These are phyloP conservation scores for Oryza longistaminata DNA, from an alignment of 176 grass and related monocot genomes.

Conservation along the genomic window DNA sequence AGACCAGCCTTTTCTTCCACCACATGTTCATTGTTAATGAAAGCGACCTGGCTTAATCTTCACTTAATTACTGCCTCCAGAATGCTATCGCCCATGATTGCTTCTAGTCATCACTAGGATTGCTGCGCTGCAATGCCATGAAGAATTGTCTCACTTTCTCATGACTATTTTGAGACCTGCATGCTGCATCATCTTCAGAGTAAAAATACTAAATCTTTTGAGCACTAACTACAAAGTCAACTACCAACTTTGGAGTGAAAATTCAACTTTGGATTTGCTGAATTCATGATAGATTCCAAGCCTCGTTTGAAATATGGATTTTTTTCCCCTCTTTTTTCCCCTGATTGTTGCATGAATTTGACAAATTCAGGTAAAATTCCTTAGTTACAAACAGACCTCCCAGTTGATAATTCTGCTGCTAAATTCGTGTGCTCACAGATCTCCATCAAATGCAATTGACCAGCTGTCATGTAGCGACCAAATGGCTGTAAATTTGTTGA, in stretches of 20 bases:
- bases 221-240: not conserved
- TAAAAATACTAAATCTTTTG: not conserved
- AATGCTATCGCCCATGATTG: not conserved
- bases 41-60: not conserved
- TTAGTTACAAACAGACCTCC: not conserved
- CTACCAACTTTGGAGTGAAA: not conserved
- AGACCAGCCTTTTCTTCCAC: not conserved
- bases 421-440: not conserved
- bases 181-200: not conserved
- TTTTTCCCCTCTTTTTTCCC: no score
- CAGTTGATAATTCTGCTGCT: not conserved
- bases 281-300: not conserved
- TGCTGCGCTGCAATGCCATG: not conserved
- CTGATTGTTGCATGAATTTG: not conserved
- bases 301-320: not conserved
- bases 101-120: slow-evolving; percentile 7
- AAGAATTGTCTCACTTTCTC: not conserved
- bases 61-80: not conserved
- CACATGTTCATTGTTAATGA: not conserved
- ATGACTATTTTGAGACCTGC: not conserved
- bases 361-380: not conserved
- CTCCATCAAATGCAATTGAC: not conserved
- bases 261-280: slow-evolving; percentile 18
- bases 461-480: not conserved
- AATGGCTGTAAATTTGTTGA: not conserved